Evolutionary conservation across 768 basidiomycete genomes (phyloP).

Genomic region (Scleroderma citrinum): DNA sequence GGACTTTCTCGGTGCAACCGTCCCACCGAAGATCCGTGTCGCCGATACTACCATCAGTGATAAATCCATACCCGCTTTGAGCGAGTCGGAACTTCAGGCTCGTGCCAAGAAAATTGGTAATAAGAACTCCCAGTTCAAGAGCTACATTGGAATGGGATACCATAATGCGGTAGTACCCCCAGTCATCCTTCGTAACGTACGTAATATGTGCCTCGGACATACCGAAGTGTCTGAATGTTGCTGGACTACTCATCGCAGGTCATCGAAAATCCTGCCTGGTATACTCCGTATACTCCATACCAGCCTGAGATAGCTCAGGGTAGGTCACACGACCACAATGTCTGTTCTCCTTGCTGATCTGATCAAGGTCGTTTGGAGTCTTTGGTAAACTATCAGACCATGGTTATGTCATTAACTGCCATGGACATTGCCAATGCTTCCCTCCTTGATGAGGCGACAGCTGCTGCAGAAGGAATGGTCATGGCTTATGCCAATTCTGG

Average conservation of each 20-base stretch:
- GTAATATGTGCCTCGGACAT: conserved; percentile 20
- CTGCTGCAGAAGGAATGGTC: conserved; percentile 94
- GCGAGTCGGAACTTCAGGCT: conserved; percentile 77
- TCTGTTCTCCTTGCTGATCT: conserved; percentile 8
- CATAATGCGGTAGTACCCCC: conserved; percentile 93
- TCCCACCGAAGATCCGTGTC: conserved; percentile 78
- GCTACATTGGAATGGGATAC: conserved; percentile 98
- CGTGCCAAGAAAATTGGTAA: conserved; percentile 73
- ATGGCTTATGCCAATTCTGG: conserved; percentile 73
- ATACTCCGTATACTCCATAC: conserved; percentile 94
- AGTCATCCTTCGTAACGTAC: conserved; percentile 86
- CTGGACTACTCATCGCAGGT: conserved; percentile 39
- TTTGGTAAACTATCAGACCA: conserved; percentile 93
- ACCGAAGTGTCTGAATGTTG: background rate
- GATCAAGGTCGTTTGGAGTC: conserved; percentile 88
- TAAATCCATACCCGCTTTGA: conserved; percentile 64
- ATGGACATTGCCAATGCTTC: conserved; percentile 98
- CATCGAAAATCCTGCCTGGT: conserved; percentile 97
- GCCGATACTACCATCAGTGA: conserved; percentile 54
- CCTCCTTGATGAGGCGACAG: conserved; percentile 90
- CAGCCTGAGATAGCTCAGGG: conserved; percentile 99
- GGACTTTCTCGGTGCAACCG: conserved; percentile 75
- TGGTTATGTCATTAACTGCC: conserved; percentile 89
- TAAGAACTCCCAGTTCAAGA: conserved; percentile 79
- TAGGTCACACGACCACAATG: conserved; percentile 24